Conservation (phyloP, 2,329 filamentous ascomycete genomes). For the Sclerotinia nivalis region DNA sequence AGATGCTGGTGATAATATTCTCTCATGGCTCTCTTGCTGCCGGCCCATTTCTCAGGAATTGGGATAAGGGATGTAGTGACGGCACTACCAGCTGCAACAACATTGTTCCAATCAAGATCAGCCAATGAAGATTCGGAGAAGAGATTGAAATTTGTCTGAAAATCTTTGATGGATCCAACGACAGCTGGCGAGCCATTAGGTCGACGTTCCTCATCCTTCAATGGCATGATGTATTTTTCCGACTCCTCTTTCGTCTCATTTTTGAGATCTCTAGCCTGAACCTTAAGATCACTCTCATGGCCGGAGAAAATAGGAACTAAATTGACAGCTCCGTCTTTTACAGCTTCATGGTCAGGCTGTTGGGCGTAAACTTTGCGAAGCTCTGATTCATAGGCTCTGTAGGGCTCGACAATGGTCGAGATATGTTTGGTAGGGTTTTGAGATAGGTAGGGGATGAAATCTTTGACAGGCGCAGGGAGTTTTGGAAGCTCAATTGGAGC, state of each 20-base stretch:
- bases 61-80: slow-evolving; percentile 78
- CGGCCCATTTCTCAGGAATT: slow-evolving; percentile 61
- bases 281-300: slow-evolving; percentile 57
- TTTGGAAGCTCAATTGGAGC: slow-evolving; percentile 33
- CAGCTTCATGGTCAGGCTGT: slow-evolving; percentile 58
- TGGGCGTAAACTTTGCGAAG: slow-evolving; percentile 70
- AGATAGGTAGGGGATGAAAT: slow-evolving; percentile 52
- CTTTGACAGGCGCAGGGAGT: slow-evolving; percentile 35
- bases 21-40: slow-evolving; percentile 62
- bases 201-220: slow-evolving; percentile 62
- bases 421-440: slow-evolving; percentile 56
- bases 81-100: slow-evolving; percentile 78
- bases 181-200: slow-evolving; percentile 64
- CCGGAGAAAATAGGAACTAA: slow-evolving; percentile 65
- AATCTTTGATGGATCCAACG: slow-evolving; percentile 66
- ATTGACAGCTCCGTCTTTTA: slow-evolving; percentile 61
- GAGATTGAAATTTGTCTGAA: slow-evolving; percentile 75
- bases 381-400: slow-evolving; percentile 65
- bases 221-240: slow-evolving; percentile 68
- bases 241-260: slow-evolving; percentile 60
- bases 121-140: slow-evolving; percentile 78
- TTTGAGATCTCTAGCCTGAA: slow-evolving; percentile 60
- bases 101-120: slow-evolving; percentile 79
- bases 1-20: slow-evolving; percentile 81
- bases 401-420: slow-evolving; percentile 62